Percentiles rank a stretch among this genome's conserved stretches.
These are phyloP conservation scores for Claviceps sp. DNA, from an alignment of 2,329 filamentous ascomycete genomes.

Conservation along the genomic window DNA sequence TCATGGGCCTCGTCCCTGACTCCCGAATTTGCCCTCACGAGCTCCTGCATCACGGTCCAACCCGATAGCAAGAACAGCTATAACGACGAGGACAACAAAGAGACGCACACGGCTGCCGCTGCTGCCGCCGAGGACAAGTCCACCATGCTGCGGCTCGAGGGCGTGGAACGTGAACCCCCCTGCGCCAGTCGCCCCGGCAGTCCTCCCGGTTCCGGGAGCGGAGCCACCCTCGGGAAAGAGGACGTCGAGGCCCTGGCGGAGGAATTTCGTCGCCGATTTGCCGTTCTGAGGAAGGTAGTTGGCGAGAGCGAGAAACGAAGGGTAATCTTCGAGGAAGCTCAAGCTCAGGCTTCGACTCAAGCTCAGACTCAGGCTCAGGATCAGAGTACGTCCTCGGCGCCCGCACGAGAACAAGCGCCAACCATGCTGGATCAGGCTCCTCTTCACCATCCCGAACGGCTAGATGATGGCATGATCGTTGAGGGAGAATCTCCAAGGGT, in stretches of 20 bases:
- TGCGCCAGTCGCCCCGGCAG: constrained; percentile 10
- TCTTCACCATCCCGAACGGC: too few species aligned
- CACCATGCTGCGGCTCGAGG: constrained; percentile 23
- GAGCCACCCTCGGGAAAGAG: constrained; percentile 23
- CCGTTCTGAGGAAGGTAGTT: constrained; percentile 37
- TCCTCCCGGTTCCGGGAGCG: constrained; percentile 17
- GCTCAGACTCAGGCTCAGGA: neutral
- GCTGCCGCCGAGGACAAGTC: constrained; percentile 12
- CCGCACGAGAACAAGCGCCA: neutral
- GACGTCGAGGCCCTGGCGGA: constrained; percentile 39
- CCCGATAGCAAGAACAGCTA: constrained; percentile 18
- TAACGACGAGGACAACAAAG: neutral
- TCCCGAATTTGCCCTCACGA: constrained; percentile 53
- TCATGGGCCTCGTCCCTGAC: constrained; percentile 59
- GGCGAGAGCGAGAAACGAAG: constrained; percentile 35
- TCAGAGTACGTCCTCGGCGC: neutral
- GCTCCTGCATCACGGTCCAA: constrained; percentile 28
- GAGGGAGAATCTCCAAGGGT: neutral
- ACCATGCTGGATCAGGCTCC: too few species aligned
- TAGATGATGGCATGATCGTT: too few species aligned
- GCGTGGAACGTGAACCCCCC: constrained; percentile 24
- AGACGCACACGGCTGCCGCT: neutral
- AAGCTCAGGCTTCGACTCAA: neutral
- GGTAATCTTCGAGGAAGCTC: constrained; percentile 13
- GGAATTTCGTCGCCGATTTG: constrained; percentile 46